phyloP scores from a whole-genome alignment of 2,329 filamentous ascomycete genomes.

The Arthrobotrys pseudoclavata region DNA sequence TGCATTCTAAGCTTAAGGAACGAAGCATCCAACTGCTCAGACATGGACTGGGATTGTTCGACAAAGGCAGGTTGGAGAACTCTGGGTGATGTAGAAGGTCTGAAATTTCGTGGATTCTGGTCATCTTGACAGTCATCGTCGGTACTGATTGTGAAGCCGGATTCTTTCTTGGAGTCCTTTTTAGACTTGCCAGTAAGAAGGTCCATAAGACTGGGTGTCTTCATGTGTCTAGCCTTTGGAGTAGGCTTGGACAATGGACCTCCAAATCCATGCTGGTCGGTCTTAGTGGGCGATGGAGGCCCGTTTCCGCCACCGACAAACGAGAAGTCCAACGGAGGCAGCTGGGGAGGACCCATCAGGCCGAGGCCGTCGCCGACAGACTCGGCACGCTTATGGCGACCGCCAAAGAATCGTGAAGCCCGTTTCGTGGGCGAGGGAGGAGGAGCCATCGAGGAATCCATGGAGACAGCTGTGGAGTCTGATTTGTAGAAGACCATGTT shows the following conservation, averaged over 20 bases:
- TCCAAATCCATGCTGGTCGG: slow-evolving; percentile 21
- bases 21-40: slow-evolving; percentile 17
- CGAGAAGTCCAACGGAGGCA: slow-evolving; percentile 53
- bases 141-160: slow-evolving; percentile 51
- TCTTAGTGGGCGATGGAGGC: slow-evolving; percentile 27
- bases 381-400: slow-evolving; percentile 41
- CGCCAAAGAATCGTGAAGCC: slow-evolving; percentile 43
- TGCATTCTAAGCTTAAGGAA: slow-evolving; percentile 34
- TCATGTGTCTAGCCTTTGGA: slow-evolving; percentile 32
- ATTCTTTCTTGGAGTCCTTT: slow-evolving; percentile 40
- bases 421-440: slow-evolving; percentile 49
- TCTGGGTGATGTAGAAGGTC: slow-evolving; percentile 2
- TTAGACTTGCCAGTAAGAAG: slow-evolving; percentile 43
- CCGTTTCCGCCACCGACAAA: slow-evolving; percentile 1
- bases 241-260: slow-evolving; percentile 31
- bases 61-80: slow-evolving; percentile 32
- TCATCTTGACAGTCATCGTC: slow-evolving; percentile 42
- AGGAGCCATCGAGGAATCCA: slow-evolving; percentile 37
- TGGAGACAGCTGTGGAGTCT: slow-evolving; percentile 19
- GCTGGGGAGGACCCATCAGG: slow-evolving; percentile 40
- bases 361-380: slow-evolving; percentile 27
- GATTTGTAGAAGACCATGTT: slow-evolving; percentile 14
- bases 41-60: slow-evolving; percentile 18
- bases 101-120: neutral
- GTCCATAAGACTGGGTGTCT: slow-evolving; percentile 47